Percentiles rank a stretch among this genome's conserved stretches.
Conservation (phyloP, 441 rosid genomes). For the Rhodomyrtus psidioides region DNA sequence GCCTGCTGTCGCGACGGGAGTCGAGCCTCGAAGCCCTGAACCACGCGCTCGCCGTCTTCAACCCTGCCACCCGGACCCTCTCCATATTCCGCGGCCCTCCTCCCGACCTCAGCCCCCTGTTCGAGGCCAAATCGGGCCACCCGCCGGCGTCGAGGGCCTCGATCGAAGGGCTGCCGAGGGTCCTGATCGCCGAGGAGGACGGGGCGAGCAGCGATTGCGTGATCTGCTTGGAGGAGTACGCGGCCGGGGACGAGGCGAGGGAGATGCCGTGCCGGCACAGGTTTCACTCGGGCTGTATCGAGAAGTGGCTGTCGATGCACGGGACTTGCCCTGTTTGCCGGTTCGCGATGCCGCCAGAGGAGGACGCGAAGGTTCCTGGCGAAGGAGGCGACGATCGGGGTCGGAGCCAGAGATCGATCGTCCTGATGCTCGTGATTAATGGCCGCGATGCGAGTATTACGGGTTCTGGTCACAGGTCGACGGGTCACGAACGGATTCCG, state of each 20-base stretch:
- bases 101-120: not conserved
- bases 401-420: not conserved
- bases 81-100: not conserved
- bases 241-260: not conserved
- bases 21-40: not conserved
- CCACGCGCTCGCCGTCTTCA: not conserved
- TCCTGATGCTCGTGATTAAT: not conserved
- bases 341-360: conserved; percentile 4
- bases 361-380: not conserved
- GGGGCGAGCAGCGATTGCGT: not conserved
- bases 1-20: not conserved
- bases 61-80: not conserved
- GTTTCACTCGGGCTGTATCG: conserved; percentile 18
- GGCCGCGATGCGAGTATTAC: not conserved
- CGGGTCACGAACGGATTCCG: not conserved
- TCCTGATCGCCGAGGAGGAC: not conserved
- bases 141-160: not conserved
- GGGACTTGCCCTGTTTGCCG: conserved; percentile 15
- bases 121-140: not conserved
- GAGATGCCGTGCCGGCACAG: conserved; percentile 26
- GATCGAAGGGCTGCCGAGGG: not conserved
- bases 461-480: not conserved
- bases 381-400: not conserved
- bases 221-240: conserved; percentile 13
- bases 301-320: conserved; percentile 19